Evolutionary conservation across 441 rosid species (phyloP).

Genomic region (Populus hybrid): DNA sequence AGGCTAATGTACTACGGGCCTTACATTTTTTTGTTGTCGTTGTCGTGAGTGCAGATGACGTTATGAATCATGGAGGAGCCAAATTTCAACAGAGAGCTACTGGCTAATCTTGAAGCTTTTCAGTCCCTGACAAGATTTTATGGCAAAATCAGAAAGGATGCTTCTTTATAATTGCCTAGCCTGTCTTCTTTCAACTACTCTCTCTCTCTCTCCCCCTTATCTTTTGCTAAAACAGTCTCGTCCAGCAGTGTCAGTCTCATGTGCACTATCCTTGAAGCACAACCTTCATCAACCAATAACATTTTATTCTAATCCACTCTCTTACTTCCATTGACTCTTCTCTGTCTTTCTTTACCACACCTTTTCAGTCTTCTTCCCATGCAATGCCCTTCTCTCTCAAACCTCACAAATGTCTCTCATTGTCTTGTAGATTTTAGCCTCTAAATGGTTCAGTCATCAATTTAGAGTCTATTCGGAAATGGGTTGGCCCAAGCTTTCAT

Average conservation of each 20-base stretch:
- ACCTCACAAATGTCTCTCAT: conserved; percentile 19
- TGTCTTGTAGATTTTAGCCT: conserved; percentile 21
- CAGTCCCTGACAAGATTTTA: conserved; percentile 5
- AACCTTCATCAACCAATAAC: conserved; percentile 25
- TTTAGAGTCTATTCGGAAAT: conserved; percentile 29
- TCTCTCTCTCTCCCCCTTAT: conserved; percentile 19
- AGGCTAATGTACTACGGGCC: neutral
- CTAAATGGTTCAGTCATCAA: conserved; percentile 13
- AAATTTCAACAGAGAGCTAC: neutral
- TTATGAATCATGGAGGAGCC: neutral
- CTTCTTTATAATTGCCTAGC: neutral
- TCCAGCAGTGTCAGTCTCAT: conserved; percentile 40
- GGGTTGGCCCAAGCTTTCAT: conserved; percentile 41
- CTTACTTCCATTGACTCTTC: conserved; percentile 18
- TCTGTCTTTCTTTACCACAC: conserved; percentile 16
- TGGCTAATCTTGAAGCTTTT: neutral
- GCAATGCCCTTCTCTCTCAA: conserved; percentile 14
- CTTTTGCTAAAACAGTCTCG: conserved; percentile 18
- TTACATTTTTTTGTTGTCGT: neutral
- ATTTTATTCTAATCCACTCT: conserved; percentile 17
- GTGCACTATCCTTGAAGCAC: conserved; percentile 31
- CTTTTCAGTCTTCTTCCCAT: conserved; percentile 7
- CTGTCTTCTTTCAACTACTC: neutral
- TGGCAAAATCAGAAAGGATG: conserved; percentile 12
- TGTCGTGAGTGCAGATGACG: neutral